Conservation (phyloP, 2,329 filamentous ascomycete genomes). For the Penicillium sp. region DNA sequence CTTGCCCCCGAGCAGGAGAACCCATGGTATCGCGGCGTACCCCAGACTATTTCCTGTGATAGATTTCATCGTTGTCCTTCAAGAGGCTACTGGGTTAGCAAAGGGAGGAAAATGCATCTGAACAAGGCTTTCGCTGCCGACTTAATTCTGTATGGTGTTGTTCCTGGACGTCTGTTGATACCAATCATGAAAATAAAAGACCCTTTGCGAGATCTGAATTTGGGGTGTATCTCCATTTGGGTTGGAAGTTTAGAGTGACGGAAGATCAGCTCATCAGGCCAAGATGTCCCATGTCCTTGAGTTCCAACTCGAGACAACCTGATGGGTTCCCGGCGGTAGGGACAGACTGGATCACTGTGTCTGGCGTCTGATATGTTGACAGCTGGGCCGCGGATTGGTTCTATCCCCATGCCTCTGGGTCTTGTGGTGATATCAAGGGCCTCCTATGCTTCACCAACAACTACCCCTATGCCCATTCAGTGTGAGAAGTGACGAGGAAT, state of each 20-base stretch:
- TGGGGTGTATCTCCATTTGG: neutral
- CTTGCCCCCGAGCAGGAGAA: constrained; percentile 93
- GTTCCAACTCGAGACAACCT: neutral
- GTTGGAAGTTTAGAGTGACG: too few species aligned
- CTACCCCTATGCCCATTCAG: neutral
- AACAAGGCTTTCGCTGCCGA: constrained; percentile 29
- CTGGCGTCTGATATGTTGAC: too few species aligned
- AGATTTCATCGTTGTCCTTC: constrained; percentile 36
- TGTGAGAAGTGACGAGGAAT: neutral
- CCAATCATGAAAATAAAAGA: constrained; percentile 46
- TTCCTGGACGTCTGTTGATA: constrained; percentile 43
- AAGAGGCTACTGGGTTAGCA: constrained; percentile 32
- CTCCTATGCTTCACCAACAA: neutral
- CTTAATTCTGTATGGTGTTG: constrained; percentile 39
- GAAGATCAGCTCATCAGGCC: neutral
- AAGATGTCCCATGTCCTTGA: neutral
- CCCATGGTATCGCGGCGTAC: constrained; percentile 98
- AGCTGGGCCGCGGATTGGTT: too few species aligned
- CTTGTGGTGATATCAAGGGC: neutral
- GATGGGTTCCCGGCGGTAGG: neutral
- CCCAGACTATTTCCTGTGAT: constrained; percentile 95
- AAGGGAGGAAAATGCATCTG: constrained; percentile 30
- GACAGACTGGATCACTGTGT: too few species aligned
- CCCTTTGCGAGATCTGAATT: constrained; percentile 25
- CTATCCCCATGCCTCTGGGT: neutral